Conservation (phyloP, 768 basidiomycete species). For the Agaricus blazei region DNA sequence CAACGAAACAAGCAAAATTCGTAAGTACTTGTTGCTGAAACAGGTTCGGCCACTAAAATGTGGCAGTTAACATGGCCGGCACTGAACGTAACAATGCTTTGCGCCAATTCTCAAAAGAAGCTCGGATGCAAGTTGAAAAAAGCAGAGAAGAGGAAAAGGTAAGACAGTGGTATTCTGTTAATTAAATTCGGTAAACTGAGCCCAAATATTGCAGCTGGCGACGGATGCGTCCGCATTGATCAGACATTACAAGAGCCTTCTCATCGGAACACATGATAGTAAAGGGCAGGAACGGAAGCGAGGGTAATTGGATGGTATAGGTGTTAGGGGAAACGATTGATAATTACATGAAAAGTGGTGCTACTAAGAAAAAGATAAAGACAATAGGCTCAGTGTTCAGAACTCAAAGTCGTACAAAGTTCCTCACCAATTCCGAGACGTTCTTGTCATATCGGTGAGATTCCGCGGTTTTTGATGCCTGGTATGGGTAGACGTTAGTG, state of each 20-base stretch:
- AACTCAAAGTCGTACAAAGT: neutral
- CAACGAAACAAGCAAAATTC: constrained; percentile 30
- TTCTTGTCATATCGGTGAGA: constrained; percentile 9
- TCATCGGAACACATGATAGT: constrained; percentile 6
- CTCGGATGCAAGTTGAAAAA: constrained; percentile 28
- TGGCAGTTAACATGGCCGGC: constrained; percentile 21
- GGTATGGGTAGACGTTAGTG: neutral
- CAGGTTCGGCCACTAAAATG: neutral
- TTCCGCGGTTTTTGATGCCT: neutral
- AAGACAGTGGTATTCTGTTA: neutral
- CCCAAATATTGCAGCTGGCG: constrained; percentile 18
- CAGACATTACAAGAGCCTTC: constrained; percentile 28
- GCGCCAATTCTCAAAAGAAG: constrained; percentile 25
- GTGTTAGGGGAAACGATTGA: neutral
- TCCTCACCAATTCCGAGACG: constrained; percentile 11
- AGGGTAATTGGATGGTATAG: neutral
- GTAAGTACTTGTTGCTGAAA: constrained; percentile 19
- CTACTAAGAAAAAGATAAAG: neutral
- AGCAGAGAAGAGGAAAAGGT: constrained; percentile 32
- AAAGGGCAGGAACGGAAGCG: neutral
- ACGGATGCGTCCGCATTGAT: constrained; percentile 31
- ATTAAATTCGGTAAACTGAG: neutral
- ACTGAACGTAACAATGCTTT: constrained; percentile 25
- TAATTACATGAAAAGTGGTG: neutral
- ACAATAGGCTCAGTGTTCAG: neutral